Conservation (phyloP, 2,329 filamentous ascomycete species). For the Chaetomium olivaceum region DNA sequence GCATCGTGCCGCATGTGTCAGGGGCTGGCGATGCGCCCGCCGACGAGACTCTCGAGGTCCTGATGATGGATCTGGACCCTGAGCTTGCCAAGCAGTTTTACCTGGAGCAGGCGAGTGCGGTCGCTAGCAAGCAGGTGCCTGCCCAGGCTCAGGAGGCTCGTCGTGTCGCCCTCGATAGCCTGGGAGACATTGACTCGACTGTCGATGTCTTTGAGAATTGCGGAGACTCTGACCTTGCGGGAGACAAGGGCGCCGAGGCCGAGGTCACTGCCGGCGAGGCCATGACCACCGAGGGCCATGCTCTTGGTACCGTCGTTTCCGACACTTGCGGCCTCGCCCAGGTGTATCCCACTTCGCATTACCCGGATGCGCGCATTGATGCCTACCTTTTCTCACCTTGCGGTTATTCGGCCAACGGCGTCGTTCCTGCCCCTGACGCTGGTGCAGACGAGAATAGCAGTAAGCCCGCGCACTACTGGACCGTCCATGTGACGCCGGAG, state of each 20-base stretch:
- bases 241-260: conserved; percentile 58
- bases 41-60: conserved; percentile 75
- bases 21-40: conserved; percentile 51
- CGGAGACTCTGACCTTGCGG: conserved; percentile 46
- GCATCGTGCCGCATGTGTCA: conserved; percentile 43
- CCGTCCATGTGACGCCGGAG: conserved; percentile 96
- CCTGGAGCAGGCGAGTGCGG: conserved; percentile 74
- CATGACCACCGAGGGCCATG: conserved; percentile 88
- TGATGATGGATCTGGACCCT: conserved; percentile 71
- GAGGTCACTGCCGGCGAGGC: conserved; percentile 57
- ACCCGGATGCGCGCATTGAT: conserved; percentile 90
- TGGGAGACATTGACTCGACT: conserved; percentile 58
- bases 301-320: conserved; percentile 87
- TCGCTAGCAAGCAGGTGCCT: conserved; percentile 79
- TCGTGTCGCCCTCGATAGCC: conserved; percentile 57
- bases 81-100: conserved; percentile 72
- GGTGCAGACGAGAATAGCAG: conserved; percentile 45
- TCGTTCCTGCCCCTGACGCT: conserved; percentile 74
- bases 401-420: conserved; percentile 95
- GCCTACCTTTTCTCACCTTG: conserved; percentile 96
- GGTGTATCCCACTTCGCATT: conserved; percentile 82
- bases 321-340: conserved; percentile 85
- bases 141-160: conserved; percentile 65
- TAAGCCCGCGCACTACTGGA: conserved; percentile 84
- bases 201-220: conserved; percentile 82